Evolutionary conservation across 306 rosid species (phyloP).

Genomic region (Pyrus pyrifolia): DNA sequence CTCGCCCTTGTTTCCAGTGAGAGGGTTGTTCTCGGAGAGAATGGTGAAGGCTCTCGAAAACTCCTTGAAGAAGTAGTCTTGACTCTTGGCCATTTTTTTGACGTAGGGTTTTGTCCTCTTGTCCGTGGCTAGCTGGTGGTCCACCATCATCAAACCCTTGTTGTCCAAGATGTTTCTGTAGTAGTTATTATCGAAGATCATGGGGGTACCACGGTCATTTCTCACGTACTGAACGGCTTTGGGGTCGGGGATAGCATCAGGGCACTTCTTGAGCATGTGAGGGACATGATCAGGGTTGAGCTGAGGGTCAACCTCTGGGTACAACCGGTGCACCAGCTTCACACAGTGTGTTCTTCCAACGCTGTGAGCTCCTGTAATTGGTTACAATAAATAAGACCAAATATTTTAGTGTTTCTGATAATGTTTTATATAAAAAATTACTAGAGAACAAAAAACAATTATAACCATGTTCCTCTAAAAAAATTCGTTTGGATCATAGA

Average conservation of each 20-base stretch:
- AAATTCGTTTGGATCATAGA: neutral
- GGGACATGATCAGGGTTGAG: slow-evolving; percentile 73
- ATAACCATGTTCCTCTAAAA: too few relatives aligned
- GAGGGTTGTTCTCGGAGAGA: slow-evolving; percentile 94
- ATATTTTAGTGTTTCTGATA: too few relatives aligned
- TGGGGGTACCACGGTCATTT: slow-evolving; percentile 94
- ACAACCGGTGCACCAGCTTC: slow-evolving; percentile 91
- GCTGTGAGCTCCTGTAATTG: slow-evolving; percentile 74
- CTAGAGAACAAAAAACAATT: neutral
- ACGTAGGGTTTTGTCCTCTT: slow-evolving; percentile 84
- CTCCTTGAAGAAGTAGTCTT: slow-evolving; percentile 81
- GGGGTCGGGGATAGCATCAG: slow-evolving; percentile 82
- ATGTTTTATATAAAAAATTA: too few relatives aligned
- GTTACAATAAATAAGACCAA: neutral
- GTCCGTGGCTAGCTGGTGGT: slow-evolving; percentile 82
- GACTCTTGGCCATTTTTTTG: slow-evolving; percentile 96
- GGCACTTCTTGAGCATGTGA: slow-evolving; percentile 96
- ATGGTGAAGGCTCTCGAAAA: slow-evolving; percentile 68
- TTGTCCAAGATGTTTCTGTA: slow-evolving; percentile 91
- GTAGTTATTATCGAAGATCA: slow-evolving; percentile 90
- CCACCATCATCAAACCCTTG: slow-evolving; percentile 78
- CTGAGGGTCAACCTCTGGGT: slow-evolving; percentile 81
- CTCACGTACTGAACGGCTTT: slow-evolving; percentile 95
- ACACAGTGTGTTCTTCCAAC: slow-evolving; percentile 96
- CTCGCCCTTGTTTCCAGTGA: slow-evolving; percentile 85